These are phyloP conservation scores for Plasmodium chabaudi DNA, from an alignment of 169 alveolate genomes.

Conservation along the genomic window DNA sequence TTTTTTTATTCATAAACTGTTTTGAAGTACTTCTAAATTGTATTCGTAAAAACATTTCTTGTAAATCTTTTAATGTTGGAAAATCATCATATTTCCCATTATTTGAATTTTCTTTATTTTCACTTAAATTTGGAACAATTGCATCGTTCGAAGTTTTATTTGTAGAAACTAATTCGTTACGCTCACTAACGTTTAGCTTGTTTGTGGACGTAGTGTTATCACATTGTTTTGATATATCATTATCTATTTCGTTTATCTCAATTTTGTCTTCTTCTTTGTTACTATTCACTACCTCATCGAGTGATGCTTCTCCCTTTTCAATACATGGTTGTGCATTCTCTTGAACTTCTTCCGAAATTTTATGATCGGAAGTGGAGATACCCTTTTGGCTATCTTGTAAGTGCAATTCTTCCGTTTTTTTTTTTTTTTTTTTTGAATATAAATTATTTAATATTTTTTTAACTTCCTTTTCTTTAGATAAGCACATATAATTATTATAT, in stretches of 20 bases:
- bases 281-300: too few species aligned
- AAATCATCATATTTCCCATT: slow-evolving; percentile 17
- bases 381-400: neutral
- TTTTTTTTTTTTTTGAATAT: slow-evolving; percentile 20
- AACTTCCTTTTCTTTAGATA: slow-evolving; percentile 29
- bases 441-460: slow-evolving; percentile 28
- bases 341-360: neutral
- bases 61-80: slow-evolving; percentile 70
- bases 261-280: neutral
- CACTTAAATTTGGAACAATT: neutral
- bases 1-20: slow-evolving; percentile 19
- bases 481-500: slow-evolving; percentile 23
- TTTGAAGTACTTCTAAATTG: slow-evolving; percentile 70
- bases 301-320: neutral
- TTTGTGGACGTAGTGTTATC: neutral
- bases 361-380: neutral
- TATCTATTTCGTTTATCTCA: neutral
- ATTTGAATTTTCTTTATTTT: neutral
- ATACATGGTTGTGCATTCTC: neutral
- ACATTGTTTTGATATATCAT: neutral
- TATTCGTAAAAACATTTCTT: slow-evolving; percentile 75
- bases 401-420: neutral
- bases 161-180: neutral
- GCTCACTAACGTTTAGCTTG: neutral
- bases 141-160: neutral